Percentiles rank a stretch among this genome's conserved stretches.
Evolutionary conservation across 1,139 yeast species (phyloP).

Genomic region (Lodderomyces jiufengensis): DNA sequence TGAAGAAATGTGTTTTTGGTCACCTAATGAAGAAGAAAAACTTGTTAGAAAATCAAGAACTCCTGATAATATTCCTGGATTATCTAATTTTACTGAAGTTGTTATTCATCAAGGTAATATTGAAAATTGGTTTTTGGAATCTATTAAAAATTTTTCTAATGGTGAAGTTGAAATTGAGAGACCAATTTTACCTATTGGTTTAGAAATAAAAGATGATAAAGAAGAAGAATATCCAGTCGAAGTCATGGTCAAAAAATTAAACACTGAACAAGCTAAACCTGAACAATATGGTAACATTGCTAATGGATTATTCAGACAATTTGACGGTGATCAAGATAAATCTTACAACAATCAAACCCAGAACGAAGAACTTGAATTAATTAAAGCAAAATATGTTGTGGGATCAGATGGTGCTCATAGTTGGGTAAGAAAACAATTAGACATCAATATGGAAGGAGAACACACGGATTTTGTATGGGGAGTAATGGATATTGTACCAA

Average conservation of each 20-base stretch:
- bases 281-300: conserved; percentile 23
- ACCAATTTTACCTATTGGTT: conserved; percentile 21
- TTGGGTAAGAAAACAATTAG: conserved; percentile 27
- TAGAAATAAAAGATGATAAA: conserved; percentile 18
- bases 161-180: conserved; percentile 22
- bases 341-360: conserved; percentile 8
- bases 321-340: conserved; percentile 26
- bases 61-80: conserved; percentile 26
- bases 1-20: conserved; percentile 24
- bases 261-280: conserved; percentile 15
- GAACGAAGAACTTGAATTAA: conserved; percentile 13
- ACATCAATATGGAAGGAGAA: conserved; percentile 29
- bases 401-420: conserved; percentile 39
- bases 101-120: conserved; percentile 32
- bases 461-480: conserved; percentile 37
- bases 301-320: conserved; percentile 28
- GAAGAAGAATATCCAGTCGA: conserved; percentile 25
- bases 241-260: conserved; percentile 16
- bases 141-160: conserved; percentile 23
- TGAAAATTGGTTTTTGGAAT: conserved; percentile 25
- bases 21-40: conserved; percentile 19
- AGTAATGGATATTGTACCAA: conserved; percentile 31
- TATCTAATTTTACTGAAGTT: conserved; percentile 27
- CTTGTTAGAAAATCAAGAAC: conserved; percentile 21
- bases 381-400: conserved; percentile 30